Evolutionary conservation across 495 filamentous ascomycete genomes (phyloP), one percentile per base, ranked within the genome.

Genomic region (Penicillium paxilli): DNA sequence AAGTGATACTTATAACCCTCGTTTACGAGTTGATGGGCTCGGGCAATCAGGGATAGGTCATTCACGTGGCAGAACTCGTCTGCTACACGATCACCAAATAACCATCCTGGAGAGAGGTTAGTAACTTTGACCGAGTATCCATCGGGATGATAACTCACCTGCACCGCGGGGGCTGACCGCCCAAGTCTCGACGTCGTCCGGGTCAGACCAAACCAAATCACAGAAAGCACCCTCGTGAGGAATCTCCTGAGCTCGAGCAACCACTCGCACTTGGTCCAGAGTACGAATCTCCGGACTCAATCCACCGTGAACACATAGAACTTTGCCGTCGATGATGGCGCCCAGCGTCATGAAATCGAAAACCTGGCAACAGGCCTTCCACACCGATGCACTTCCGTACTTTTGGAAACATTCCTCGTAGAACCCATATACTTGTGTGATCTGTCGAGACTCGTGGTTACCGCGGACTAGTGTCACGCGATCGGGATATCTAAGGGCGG

Each of bases 21-120:
- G 56, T 98, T 97, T 49, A 98, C 94, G 5, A 98, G 81, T 63
- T 98, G 94, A 75, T 98, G 94, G 1, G 94, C 94, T 47, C 94
- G 85, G 3, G 94, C 95, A 67, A 98, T 98, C 48, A 96, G 81
- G 49, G 87, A 87, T n/a, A 98, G 79, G 33, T 90, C 90, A 63
- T 98, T 98, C 59, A 98, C 94, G 60, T 98, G 93, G 71, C 96
- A 98, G 77, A 98, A 98, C 76, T 98, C 94, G n/a, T 88, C 92
- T 3, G 92, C 90, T 5, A 98, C 92, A 73, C 97, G 96, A 63
- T 97, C 90, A 17, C 94, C 94, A 66, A 98, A 98, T 5, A 98
- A 77, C 94, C 94, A 98, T 9, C 94, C 75, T 78, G 41, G 26
- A 53, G 20, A 44, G 10, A n/a, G 37, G 32, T 46, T 30, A 46